Conservation (phyloP, 306 rosid genomes). For the Vigna angularis region DNA sequence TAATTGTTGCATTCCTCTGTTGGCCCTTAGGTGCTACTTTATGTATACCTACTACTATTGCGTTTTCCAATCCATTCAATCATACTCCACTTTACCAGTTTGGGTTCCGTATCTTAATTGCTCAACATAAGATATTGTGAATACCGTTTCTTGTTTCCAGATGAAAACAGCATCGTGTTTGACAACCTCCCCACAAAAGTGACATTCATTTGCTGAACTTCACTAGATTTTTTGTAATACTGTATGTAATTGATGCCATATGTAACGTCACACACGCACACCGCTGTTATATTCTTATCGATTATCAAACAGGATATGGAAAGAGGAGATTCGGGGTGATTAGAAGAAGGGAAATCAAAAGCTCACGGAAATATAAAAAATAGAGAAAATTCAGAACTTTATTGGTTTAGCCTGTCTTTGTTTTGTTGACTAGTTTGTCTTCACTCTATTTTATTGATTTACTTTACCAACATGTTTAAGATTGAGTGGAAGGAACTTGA, state of each 20-base stretch:
- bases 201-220: too few species aligned
- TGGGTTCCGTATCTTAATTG: too few species aligned
- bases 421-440: neutral
- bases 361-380: too few species aligned
- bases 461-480: neutral
- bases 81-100: neutral
- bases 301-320: neutral
- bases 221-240: too few species aligned
- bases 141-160: too few species aligned
- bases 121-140: too few species aligned
- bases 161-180: too few species aligned
- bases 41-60: neutral
- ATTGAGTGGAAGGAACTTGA: neutral
- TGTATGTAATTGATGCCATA: neutral
- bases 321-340: neutral
- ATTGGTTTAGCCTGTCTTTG: neutral
- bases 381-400: too few species aligned
- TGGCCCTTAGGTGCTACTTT: conserved; percentile 1
- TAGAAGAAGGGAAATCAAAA: too few species aligned
- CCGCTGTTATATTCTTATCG: neutral
- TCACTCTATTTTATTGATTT: too few species aligned
- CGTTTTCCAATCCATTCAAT: neutral
- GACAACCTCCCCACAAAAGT: too few species aligned
- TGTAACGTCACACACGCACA: neutral
- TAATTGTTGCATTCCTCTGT: neutral